Evolutionary conservation across 1,284 basidiomycete genomes (phyloP).

Genomic region (Marasmius fiardii): DNA sequence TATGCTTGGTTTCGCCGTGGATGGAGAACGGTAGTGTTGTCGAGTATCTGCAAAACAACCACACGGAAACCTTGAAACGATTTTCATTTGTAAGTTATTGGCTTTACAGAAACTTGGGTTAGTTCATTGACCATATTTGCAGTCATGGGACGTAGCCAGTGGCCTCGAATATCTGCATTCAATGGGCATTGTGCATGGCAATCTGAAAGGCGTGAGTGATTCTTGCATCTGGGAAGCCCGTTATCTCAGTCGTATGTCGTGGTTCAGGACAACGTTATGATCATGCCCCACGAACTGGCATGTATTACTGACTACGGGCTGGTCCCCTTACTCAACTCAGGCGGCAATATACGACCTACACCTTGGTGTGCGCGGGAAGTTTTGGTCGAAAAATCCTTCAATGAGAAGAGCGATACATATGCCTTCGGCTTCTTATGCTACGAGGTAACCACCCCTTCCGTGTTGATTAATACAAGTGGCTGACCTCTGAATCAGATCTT

Average conservation of each 20-base stretch:
- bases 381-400: neutral
- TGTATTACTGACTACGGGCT: neutral
- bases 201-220: neutral
- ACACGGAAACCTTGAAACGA: no score
- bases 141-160: neutral
- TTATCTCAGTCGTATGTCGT: no score
- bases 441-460: slow-evolving; percentile 5
- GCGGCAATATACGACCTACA: neutral
- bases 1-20: no score
- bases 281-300: neutral
- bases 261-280: neutral
- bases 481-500: no score
- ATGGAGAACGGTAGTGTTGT: no score
- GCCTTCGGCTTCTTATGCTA: neutral
- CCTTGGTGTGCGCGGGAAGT: neutral
- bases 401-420: neutral
- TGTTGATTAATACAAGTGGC: no score
- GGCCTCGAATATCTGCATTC: slow-evolving; percentile 1
- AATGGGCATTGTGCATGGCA: neutral
- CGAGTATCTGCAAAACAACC: no score
- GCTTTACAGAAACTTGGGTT: neutral
- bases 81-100: no score
- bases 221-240: neutral
- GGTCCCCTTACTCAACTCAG: neutral
- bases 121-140: neutral